Base-by-base conservation (phyloP, 495 filamentous ascomycete species). In the Aspergillus indologenus region DNA sequence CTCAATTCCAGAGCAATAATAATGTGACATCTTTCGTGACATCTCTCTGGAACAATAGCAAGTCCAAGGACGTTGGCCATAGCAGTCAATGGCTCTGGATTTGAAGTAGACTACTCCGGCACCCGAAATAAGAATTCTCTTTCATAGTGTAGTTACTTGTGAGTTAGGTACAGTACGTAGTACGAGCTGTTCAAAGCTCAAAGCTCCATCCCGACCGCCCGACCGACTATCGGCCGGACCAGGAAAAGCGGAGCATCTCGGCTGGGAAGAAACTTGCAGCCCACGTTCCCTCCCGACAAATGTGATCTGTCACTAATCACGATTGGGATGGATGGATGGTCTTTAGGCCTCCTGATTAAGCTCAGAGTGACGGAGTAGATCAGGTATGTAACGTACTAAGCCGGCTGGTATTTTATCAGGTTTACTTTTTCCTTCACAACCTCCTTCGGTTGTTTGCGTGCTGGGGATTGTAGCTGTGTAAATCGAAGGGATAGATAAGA, bases 231-330 rank as follows among this genome's bases (percentile, higher is more conserved):
- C 34, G 34, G 34, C 34, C 34, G 34, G 34, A 15, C 12, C 34
- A 40, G 34, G 29, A 14, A 22, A 44, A 54, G 29, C 4, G 17
- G 43, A 54, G 45, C 45, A 24, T 20, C 42, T 57, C 54, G 47
- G 18, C 47, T 12, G 45, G 54, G 5, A 45, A 59, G 57, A 64
- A 60, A 43, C 53, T 58, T 49, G 61, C 57, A 57, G 57, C 34
- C 61, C 61, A 64, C 61, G 61, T 64, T 64, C 61, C 50, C 26
- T 44, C 60, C 50, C 53, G 24, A 57, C 42, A 60, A 57, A 63
- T 47, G 53, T 26, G 57, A 64, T 64, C 43, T 60, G 59, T 64
- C 61, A 64, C n/a, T n/a, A n/a, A n/a, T n/a, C n/a, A n/a, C n/a
- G n/a, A n/a, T n/a, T n/a, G n/a, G 2, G 7, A 40, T 40, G 51